A percentile compares a stretch with the other conserved stretches of the same genome.
Conservation (phyloP, 768 basidiomycete species). For the Leccinum variicolor region DNA sequence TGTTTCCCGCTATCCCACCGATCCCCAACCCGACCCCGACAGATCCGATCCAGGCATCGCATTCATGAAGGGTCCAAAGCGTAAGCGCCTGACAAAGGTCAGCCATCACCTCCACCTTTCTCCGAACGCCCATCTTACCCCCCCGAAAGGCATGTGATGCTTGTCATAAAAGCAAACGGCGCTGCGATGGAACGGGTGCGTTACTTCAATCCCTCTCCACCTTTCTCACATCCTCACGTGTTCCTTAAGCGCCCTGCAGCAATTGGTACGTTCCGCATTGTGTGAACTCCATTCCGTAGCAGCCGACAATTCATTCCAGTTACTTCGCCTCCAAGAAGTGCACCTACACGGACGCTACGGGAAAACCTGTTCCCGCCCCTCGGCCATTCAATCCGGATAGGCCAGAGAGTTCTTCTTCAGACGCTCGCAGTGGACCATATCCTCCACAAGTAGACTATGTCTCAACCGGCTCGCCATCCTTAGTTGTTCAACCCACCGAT, state of each 20-base stretch:
- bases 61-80: constrained; percentile 52
- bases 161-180: constrained; percentile 81
- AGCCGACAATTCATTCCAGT: constrained; percentile 35
- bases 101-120: constrained; percentile 5
- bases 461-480: constrained; percentile 13
- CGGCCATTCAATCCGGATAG: constrained; percentile 46
- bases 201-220: constrained; percentile 10
- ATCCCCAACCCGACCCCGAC: constrained; percentile 21
- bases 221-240: constrained; percentile 2
- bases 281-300: background rate
- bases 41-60: constrained; percentile 34
- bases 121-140: constrained; percentile 5
- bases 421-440: constrained; percentile 20
- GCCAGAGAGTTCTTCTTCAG: constrained; percentile 24
- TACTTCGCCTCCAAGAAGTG: constrained; percentile 81
- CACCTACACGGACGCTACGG: constrained; percentile 76
- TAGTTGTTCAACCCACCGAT: constrained; percentile 13
- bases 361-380: constrained; percentile 76
- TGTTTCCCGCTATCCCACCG: constrained; percentile 17
- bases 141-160: constrained; percentile 65
- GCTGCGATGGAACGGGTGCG: constrained; percentile 79
- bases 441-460: constrained; percentile 15
- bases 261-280: constrained; percentile 56
- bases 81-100: constrained; percentile 53
- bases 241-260: constrained; percentile 63